Evolutionary conservation across 2,329 filamentous ascomycete species (phyloP), one percentile per base, ranked within the genome.

Genomic region (Colletotrichum sidae): DNA sequence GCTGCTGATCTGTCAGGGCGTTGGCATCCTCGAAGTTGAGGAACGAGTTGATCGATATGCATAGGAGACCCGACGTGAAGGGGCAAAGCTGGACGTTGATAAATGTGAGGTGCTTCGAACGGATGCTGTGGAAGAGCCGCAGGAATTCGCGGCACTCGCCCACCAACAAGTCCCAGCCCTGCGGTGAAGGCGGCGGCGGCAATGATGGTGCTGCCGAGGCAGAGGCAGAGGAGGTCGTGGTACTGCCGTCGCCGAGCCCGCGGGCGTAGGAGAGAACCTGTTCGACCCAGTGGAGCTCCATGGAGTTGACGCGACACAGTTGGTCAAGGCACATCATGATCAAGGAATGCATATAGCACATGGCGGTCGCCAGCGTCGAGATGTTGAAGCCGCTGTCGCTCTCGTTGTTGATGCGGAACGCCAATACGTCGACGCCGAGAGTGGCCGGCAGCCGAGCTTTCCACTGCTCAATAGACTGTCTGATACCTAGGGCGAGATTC

Each of bases 261-360:
- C 49, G 49, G 9, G 34, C 49, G 0, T 52, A 52, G 3, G 34
- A 52, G 4, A 37, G 49, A 38, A 52, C 34, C 49, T 52, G 15
- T n/a, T 52, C 49, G 33, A 52, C 17, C 49, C 49, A 52, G 8
- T 39, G 49, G 37, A 52, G 12, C 33, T 52, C 49, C 49, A 52
- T 52, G 25, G 49, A 52, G 49, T 52, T 52, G 49, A 52, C 49
- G 34, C 37, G 49, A 12, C 49, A 52, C 13, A 39, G 13, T 12
- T 53, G 35, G 15, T 13, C 50, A 11, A 39, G 50, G 10, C 50
- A 39, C 38, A 34, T 25, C 35, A 11, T 33, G 17, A 39, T 33
- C 50, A 33, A 11, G 17, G n/a, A 38, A 35, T 53, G 38, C 50
- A 53, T 39, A 15, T 39, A 39, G 37, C 49, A 52, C 34, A 52